Evolutionary conservation across 805 yeast species (phyloP), one percentile per base, ranked within the genome.

Genomic region (Spathaspora hagerdaliae): DNA sequence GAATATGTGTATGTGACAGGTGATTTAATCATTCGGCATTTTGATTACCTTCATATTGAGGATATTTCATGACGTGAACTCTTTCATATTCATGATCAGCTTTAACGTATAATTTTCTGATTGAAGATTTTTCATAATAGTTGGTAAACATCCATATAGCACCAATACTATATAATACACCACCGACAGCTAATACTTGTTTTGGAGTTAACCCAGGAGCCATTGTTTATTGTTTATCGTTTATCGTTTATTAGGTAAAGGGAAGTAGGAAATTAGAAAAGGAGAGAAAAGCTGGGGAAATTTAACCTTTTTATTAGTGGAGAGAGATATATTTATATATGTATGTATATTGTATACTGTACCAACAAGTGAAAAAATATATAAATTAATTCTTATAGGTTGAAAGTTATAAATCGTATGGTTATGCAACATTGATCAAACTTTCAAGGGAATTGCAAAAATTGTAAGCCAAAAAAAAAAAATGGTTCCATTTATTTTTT

Each of bases 131-230:
- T 26, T 51, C 41, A 54, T 61, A 68, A 57, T 66, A 69, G 46
- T 55, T 50, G 12, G 49, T 61, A 19, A 56, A 46, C 74, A 69
- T 71, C 51, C 54, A 65, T 38, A 55, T 47, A 3, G 56, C 71
- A 9, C 66, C 69, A 14, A 58, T 41, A 6, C 66, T 69, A 48
- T 69, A 67, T 32, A 52, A 55, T 26, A 50, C 44, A 35, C 70
- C 70, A 29, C 74, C 73, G 29, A 57, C 47, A 8, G 58, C 33
- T 27, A 69, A 56, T 7, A 71, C 71, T 53, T 51, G 56, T 27
- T 46, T 35, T 33, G 64, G 63, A 33, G 56, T 39, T 36, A 24
- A 38, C 12, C 12, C 27, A 26, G 31, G 29, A 31, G 33, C 10
- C 13, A 46, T 38, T 38, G 42, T 36, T 42, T 12, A 27, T 34